Percentiles rank a stretch among this genome's conserved stretches.
Conservation (phyloP, 441 rosid species). For the Francoa sonchifolia region DNA sequence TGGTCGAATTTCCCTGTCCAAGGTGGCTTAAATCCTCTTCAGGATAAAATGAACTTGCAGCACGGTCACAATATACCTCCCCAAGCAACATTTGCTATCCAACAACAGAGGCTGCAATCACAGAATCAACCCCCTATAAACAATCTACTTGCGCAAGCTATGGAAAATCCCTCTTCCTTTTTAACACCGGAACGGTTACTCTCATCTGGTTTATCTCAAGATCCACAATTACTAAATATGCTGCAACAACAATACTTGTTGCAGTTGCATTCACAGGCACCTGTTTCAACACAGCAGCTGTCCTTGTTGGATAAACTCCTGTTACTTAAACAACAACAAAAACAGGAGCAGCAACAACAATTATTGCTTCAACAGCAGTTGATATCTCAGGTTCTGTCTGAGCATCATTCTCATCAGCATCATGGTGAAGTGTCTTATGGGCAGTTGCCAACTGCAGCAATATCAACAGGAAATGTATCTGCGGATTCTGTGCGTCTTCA, state of each 20-base stretch:
- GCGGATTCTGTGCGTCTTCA: constrained; percentile 45
- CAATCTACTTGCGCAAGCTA: constrained; percentile 51
- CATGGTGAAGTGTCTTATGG: constrained; percentile 54
- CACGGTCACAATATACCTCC: constrained; percentile 43
- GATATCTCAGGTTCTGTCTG: constrained; percentile 64
- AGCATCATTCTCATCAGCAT: constrained; percentile 48
- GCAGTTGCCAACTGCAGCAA: constrained; percentile 28
- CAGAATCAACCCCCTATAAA: constrained; percentile 36
- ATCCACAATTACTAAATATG: constrained; percentile 52
- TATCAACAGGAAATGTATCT: constrained; percentile 36
- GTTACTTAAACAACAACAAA: constrained; percentile 58
- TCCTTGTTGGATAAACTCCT: constrained; percentile 55
- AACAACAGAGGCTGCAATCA: constrained; percentile 49
- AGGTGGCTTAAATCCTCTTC: constrained; percentile 40
- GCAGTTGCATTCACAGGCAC: constrained; percentile 59
- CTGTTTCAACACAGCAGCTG: constrained; percentile 58
- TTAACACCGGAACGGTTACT: constrained; percentile 36
- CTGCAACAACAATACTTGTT: constrained; percentile 74
- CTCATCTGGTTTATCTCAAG: constrained; percentile 49
- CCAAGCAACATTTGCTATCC: constrained; percentile 48
- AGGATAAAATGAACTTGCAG: constrained; percentile 48
- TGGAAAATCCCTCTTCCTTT: constrained; percentile 39
- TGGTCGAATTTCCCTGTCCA: constrained; percentile 55
- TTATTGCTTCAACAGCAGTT: constrained; percentile 71
- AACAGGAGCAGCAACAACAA: constrained; percentile 78